Base-by-base conservation (phyloP, 1,284 basidiomycete genomes). In the Papiliotrema laurentii region DNA sequence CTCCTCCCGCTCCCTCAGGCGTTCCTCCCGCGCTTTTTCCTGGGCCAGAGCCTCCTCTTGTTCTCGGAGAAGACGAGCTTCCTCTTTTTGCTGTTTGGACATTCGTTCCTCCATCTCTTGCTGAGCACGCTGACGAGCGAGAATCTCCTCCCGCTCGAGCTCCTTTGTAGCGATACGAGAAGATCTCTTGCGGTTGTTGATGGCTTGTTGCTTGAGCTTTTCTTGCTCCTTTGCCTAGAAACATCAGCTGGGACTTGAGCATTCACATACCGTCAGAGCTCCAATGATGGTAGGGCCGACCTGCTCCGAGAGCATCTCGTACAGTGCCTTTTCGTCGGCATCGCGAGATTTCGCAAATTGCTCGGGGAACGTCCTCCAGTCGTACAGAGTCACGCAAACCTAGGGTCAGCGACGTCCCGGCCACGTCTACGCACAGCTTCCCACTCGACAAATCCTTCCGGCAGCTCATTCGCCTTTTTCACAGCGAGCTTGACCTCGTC, bases 81-180 rank as follows among this genome's bases (percentile, higher is more conserved):
- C 72, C 38, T 76, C 72, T 7, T 51, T 37, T 2, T 75, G 71
- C 18, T 71, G 58, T 16, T 56, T 53, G 30, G 75, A 72, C 71
- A 77, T 77, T 14, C 75, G 66, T 27, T 73, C 74, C 51, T 75
- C 76, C 67, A 74, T 75, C 58, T 67, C 73, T 14, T 55, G 61
- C 43, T 69, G 61, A n/a, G 74, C 75, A 2, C 60, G 53, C 38
- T 72, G 70, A n/a, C 68, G 67, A 5, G 73, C 61, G 4, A 70
- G 49, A 5, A 61, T 55, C 49, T 76, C 77, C 41, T 78, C 78
- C n/a, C 64, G 59, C 53, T 77, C 76, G 4, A 76, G 68, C 57
- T 79, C 78, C 25, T 73, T 69, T 38, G 73, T 69, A 1, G 77
- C 76, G 44, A 80, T 75, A 18, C 78, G 75, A 18, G 74, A 75